A percentile compares a stretch with the other conserved stretches of the same genome.
Evolutionary conservation across 306 rosid species (phyloP).

Genomic region (Parietaria judaica): DNA sequence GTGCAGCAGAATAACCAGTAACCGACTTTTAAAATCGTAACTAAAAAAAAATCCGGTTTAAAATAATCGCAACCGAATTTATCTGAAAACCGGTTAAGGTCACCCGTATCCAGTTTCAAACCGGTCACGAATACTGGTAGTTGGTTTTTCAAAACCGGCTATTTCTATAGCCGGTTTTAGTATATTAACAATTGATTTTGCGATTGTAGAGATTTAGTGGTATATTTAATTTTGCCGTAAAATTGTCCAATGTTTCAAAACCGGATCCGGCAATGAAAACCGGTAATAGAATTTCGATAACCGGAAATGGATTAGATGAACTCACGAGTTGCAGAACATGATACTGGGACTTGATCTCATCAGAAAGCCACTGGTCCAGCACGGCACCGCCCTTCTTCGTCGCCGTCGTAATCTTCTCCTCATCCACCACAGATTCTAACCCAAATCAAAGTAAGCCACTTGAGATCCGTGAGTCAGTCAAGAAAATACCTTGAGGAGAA

Average conservation of each 20-base stretch:
- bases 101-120: too few species aligned
- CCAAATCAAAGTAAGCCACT: neutral
- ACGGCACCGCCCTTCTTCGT: constrained; percentile 87
- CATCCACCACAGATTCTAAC: constrained; percentile 18
- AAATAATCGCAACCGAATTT: neutral
- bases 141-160: too few species aligned
- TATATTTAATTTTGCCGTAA: too few species aligned
- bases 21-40: too few species aligned
- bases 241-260: too few species aligned
- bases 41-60: neutral
- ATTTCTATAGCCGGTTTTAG: too few species aligned
- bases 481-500: neutral
- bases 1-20: too few species aligned
- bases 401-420: constrained; percentile 56
- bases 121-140: too few species aligned
- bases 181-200: too few species aligned
- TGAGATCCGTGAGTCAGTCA: too few species aligned
- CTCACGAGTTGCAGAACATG: constrained; percentile 78
- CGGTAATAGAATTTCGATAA: neutral
- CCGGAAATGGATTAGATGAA: neutral
- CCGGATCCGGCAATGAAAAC: too few species aligned
- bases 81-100: neutral
- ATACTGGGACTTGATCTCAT: constrained; percentile 54
- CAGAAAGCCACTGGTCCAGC: constrained; percentile 82
- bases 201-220: too few species aligned